phyloP scores from a whole-genome alignment of 2,329 filamentous ascomycete species.

The Aspergillus uvarum region DNA sequence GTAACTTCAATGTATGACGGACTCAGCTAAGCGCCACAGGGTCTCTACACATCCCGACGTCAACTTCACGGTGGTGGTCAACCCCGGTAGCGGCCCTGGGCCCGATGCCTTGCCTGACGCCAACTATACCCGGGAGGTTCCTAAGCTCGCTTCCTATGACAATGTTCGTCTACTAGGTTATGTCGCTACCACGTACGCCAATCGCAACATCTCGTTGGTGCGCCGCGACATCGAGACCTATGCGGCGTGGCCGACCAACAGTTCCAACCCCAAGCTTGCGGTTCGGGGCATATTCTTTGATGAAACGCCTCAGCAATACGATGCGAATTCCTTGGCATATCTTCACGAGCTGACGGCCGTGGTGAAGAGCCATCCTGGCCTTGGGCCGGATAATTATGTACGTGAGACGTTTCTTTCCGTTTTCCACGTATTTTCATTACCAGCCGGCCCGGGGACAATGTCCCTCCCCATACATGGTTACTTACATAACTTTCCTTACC shows the following conservation, averaged over 20 bases:
- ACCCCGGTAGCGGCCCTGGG: constrained; percentile 51
- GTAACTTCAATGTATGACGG: constrained; percentile 10
- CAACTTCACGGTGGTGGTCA: constrained; percentile 54
- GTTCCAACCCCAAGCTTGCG: constrained; percentile 38
- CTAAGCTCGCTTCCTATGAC: constrained; percentile 40
- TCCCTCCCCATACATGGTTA: background rate
- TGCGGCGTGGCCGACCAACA: constrained; percentile 43
- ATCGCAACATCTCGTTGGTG: constrained; percentile 42
- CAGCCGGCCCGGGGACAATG: background rate
- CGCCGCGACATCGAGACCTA: constrained; percentile 48
- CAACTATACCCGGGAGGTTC: constrained; percentile 46
- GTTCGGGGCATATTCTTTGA: constrained; percentile 53
- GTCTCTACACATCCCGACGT: constrained; percentile 40
- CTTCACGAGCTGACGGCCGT: constrained; percentile 34
- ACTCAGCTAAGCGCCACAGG: constrained; percentile 33
- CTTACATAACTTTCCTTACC: background rate
- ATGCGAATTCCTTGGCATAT: constrained; percentile 31
- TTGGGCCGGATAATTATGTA: constrained; percentile 41
- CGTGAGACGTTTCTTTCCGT: constrained; percentile 21
- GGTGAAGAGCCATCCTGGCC: constrained; percentile 31
- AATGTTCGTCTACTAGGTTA: constrained; percentile 54
- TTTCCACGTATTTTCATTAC: constrained; percentile 9
- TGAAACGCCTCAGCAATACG: constrained; percentile 46
- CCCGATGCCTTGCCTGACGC: constrained; percentile 42
- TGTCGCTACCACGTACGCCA: constrained; percentile 52